A percentile compares a stretch with the other conserved stretches of the same genome.
These are phyloP conservation scores for Lyophyllum shimeji DNA, from an alignment of 768 basidiomycete genomes.

Conservation along the genomic window DNA sequence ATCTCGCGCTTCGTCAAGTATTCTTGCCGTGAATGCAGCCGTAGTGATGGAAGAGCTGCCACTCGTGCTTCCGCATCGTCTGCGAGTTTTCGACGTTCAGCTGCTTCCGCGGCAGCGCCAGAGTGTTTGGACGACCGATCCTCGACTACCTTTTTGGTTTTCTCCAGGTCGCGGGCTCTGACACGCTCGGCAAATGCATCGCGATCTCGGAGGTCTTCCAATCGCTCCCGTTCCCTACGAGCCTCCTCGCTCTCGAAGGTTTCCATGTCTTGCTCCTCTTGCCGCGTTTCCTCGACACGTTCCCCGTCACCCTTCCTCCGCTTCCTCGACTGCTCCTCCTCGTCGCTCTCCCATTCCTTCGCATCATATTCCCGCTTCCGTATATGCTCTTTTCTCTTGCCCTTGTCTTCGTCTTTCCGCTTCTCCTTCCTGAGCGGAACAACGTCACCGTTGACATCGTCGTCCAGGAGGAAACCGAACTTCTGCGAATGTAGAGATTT, in stretches of 20 bases:
- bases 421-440: slow-evolving; percentile 43
- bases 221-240: slow-evolving; percentile 68
- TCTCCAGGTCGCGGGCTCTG: slow-evolving; percentile 76
- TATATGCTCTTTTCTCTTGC: slow-evolving; percentile 49
- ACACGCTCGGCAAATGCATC: slow-evolving; percentile 94
- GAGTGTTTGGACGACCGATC: slow-evolving; percentile 81
- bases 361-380: slow-evolving; percentile 82
- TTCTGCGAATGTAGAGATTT: slow-evolving; percentile 68
- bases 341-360: slow-evolving; percentile 90
- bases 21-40: slow-evolving; percentile 89
- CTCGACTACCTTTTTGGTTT: slow-evolving; percentile 87
- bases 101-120: slow-evolving; percentile 81
- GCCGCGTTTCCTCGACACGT: slow-evolving; percentile 25
- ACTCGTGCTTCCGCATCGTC: slow-evolving; percentile 67
- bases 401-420: slow-evolving; percentile 46
- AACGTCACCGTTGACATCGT: slow-evolving; percentile 50
- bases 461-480: slow-evolving; percentile 84
- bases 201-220: slow-evolving; percentile 80
- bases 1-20: slow-evolving; percentile 96
- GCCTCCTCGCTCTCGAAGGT: slow-evolving; percentile 68
- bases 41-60: slow-evolving; percentile 64
- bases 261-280: slow-evolving; percentile 44
- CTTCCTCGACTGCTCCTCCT: slow-evolving; percentile 76
- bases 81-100: slow-evolving; percentile 75
- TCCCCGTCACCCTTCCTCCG: slow-evolving; percentile 54